These are phyloP conservation scores for Backusella psychrophila DNA, from an alignment of 192 early-diverging fungal species.

Conservation along the genomic window DNA sequence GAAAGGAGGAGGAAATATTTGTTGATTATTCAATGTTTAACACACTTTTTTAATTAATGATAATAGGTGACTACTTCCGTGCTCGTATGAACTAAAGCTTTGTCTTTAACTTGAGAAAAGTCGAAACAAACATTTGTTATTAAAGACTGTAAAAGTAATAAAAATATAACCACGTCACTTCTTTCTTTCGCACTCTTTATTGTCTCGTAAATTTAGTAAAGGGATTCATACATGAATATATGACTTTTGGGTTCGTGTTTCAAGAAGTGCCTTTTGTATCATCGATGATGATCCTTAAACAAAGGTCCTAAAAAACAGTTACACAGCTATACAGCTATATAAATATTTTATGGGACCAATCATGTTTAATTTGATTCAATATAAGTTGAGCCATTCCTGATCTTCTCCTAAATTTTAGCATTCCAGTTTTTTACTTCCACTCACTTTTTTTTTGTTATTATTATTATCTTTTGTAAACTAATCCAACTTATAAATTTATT, in stretches of 20 bases:
- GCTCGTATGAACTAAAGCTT: not conserved
- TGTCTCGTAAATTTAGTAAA: not conserved
- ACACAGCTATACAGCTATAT: not conserved
- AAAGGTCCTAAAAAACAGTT: not conserved
- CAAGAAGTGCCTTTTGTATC: not conserved
- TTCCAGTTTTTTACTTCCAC: not conserved
- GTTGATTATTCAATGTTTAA: not conserved
- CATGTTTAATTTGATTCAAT: not conserved
- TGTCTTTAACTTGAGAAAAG: not conserved
- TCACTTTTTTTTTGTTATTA: not conserved
- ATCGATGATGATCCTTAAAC: not conserved
- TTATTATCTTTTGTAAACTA: not conserved
- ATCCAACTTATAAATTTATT: not conserved
- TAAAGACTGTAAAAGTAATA: not conserved
- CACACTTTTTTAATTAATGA: not conserved
- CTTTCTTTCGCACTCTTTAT: not conserved
- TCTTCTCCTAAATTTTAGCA: not conserved
- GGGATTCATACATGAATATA: no score
- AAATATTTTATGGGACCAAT: not conserved
- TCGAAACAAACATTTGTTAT: not conserved
- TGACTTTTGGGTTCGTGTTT: not conserved
- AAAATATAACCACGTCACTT: not conserved
- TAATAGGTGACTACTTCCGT: slow-evolving; percentile 24
- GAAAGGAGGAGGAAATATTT: not conserved
- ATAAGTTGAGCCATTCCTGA: not conserved